Conservation (phyloP, 73 alveolate genomes). For the Uronychia binucleata region DNA sequence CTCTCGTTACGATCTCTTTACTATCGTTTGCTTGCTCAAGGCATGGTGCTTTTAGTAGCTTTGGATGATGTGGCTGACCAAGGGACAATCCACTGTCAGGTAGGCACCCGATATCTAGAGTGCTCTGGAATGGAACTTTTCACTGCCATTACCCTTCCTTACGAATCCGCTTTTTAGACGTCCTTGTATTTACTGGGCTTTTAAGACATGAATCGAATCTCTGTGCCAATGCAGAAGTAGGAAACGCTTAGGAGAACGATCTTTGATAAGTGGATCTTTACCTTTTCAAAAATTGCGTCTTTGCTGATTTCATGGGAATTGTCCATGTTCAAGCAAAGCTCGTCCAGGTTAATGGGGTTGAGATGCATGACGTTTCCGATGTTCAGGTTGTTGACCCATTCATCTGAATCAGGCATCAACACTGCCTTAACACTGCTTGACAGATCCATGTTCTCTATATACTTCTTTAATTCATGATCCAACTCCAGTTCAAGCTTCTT, state of each 20-base stretch:
- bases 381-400: constrained; percentile 35
- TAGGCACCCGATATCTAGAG: no score
- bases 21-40: no score
- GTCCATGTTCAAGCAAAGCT: constrained; percentile 25
- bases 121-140: no score
- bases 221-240: constrained; percentile 48
- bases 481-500: background rate
- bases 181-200: constrained; percentile 2
- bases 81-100: no score
- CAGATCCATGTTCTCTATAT: background rate
- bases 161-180: constrained; percentile 29
- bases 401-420: constrained; percentile 16
- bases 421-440: background rate
- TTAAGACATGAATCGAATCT: constrained; percentile 23
- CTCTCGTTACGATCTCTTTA: no score
- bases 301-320: constrained; percentile 36
- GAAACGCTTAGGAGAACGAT: constrained; percentile 34
- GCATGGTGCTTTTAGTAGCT: no score
- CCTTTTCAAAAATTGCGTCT: constrained; percentile 22
- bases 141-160: no score
- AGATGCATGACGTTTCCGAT: constrained; percentile 51
- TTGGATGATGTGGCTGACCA: no score
- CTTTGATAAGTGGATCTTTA: constrained; percentile 18
- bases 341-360: constrained; percentile 38
- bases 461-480: background rate